These are phyloP conservation scores for Penicillium sp. DNA, from an alignment of 2,329 filamentous ascomycete genomes.

Conservation along the genomic window DNA sequence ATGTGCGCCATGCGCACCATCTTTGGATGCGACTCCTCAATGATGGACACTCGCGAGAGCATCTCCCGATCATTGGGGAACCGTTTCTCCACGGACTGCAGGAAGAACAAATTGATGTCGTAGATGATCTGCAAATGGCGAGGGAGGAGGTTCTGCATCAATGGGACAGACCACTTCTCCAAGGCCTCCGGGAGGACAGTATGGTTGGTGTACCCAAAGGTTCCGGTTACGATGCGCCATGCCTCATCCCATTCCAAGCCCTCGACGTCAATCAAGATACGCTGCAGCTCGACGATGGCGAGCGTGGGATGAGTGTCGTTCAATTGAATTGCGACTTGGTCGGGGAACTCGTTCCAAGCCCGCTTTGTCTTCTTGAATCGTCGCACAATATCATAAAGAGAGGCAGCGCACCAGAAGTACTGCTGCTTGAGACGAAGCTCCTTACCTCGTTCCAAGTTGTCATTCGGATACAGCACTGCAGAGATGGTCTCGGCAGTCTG, in stretches of 20 bases:
- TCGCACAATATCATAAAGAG: constrained; percentile 91
- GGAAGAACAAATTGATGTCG: constrained; percentile 93
- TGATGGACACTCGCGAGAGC: constrained; percentile 86
- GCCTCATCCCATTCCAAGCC: constrained; percentile 91
- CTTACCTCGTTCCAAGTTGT: constrained; percentile 94
- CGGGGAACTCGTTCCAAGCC: constrained; percentile 86
- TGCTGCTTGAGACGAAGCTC: constrained; percentile 98
- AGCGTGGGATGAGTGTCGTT: constrained; percentile 98
- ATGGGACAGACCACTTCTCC: constrained; percentile 96
- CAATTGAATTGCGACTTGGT: constrained; percentile 94
- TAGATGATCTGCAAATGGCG: constrained; percentile 97
- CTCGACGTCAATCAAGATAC: constrained; percentile 86
- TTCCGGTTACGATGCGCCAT: constrained; percentile 76
- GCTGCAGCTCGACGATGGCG: constrained; percentile 92
- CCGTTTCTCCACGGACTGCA: constrained; percentile 84
- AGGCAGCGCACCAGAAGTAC: constrained; percentile 99
- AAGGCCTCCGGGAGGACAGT: constrained; percentile 95
- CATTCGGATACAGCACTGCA: constrained; percentile 94
- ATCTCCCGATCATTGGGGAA: constrained; percentile 91
- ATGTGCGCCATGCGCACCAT: constrained; percentile 98
- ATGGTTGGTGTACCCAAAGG: constrained; percentile 97
- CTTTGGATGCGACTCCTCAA: constrained; percentile 94
- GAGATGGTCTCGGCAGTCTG: constrained; percentile 99
- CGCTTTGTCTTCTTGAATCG: constrained; percentile 97
- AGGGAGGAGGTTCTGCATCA: constrained; percentile 89